A percentile compares a stretch with the other conserved stretches of the same genome.
These are phyloP conservation scores for Sporothrix luriei DNA, from an alignment of 2,329 filamentous ascomycete species.

Conservation along the genomic window DNA sequence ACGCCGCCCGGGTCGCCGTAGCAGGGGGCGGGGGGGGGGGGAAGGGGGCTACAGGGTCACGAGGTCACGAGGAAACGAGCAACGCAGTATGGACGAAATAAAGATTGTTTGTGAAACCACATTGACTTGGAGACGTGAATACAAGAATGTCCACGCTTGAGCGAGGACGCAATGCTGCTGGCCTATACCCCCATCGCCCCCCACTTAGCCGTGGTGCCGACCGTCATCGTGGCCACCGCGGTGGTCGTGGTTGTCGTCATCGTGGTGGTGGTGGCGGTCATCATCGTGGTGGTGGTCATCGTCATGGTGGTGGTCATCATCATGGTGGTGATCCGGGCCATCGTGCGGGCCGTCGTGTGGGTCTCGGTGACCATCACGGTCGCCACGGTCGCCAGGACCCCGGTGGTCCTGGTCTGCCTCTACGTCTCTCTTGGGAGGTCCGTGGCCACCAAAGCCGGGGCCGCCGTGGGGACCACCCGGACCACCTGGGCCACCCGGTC, in stretches of 20 bases:
- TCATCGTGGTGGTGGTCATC: neutral
- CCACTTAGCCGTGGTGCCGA: neutral
- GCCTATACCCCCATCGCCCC: neutral
- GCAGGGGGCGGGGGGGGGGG: neutral
- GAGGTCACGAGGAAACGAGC: too few species aligned
- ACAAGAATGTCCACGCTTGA: too few species aligned
- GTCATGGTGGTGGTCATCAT: neutral
- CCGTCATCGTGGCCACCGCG: neutral
- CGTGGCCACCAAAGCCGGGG: neutral
- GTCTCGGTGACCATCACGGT: neutral
- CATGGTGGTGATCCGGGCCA: neutral
- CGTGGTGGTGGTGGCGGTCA: neutral
- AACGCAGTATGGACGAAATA: too few species aligned
- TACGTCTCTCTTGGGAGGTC: neutral
- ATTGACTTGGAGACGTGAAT: too few species aligned
- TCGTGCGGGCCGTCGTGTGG: neutral
- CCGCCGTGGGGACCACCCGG: neutral
- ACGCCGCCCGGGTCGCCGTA: slow-evolving; percentile 20
- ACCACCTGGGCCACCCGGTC: neutral
- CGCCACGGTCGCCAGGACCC: too few species aligned
- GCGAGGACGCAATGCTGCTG: too few species aligned
- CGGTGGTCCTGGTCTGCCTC: too few species aligned
- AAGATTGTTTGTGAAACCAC: too few species aligned
- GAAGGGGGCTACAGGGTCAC: too few species aligned
- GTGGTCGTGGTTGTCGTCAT: neutral